Evolutionary conservation across 2,329 filamentous ascomycete genomes (phyloP).

Genomic region (Alternaria viburni): DNA sequence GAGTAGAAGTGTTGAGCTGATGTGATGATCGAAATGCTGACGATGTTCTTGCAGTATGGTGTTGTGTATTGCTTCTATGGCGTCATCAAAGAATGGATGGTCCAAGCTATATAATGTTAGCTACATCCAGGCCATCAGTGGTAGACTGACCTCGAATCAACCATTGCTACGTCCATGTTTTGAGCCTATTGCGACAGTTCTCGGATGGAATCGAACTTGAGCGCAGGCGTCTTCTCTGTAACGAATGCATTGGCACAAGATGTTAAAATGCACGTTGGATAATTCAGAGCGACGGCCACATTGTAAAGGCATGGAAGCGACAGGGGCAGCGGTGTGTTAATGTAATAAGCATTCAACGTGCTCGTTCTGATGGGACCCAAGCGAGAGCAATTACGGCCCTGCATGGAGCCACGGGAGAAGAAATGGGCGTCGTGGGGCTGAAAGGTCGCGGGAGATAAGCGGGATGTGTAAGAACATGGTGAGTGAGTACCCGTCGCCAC

Average conservation of each 20-base stretch:
- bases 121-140: background rate
- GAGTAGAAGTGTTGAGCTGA: slow-evolving; percentile 21
- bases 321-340: slow-evolving; percentile 18
- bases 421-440: slow-evolving; percentile 37
- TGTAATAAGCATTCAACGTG: slow-evolving; percentile 15
- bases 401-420: slow-evolving; percentile 25
- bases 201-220: slow-evolving; percentile 16
- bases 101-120: slow-evolving; percentile 25
- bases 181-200: slow-evolving; percentile 27
- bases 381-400: slow-evolving; percentile 18
- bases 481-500: slow-evolving; percentile 19
- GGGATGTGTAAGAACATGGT: slow-evolving; percentile 18
- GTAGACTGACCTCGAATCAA: slow-evolving; percentile 28
- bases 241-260: slow-evolving; percentile 35
- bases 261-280: slow-evolving; percentile 6
- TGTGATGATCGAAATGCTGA: slow-evolving; percentile 18
- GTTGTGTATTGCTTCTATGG: slow-evolving; percentile 24
- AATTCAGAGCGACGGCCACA: slow-evolving; percentile 12
- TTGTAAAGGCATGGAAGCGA: slow-evolving; percentile 19
- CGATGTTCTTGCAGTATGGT: slow-evolving; percentile 27
- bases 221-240: slow-evolving; percentile 17
- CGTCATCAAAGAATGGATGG: slow-evolving; percentile 26
- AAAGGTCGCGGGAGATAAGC: slow-evolving; percentile 28
- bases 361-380: slow-evolving; percentile 5
- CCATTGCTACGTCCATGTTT: slow-evolving; percentile 32